phyloP scores from a whole-genome alignment of 2,329 filamentous ascomycete species.

The Colletotrichum plurivorum region DNA sequence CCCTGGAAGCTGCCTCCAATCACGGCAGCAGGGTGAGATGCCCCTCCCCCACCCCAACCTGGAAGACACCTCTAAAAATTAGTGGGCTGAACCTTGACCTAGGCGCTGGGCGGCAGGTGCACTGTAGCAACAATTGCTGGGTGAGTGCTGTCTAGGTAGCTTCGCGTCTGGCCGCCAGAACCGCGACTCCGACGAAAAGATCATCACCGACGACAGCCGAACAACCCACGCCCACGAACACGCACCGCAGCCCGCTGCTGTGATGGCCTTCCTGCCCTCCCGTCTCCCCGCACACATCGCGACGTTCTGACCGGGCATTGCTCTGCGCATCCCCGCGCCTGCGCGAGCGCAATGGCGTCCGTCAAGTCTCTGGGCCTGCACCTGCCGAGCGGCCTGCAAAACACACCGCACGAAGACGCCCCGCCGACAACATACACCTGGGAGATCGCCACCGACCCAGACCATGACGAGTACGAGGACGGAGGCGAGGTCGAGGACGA shows the following conservation, averaged over 20 bases:
- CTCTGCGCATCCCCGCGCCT: slow-evolving; percentile 16
- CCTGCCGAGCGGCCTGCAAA: slow-evolving; percentile 85
- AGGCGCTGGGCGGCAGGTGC: background rate
- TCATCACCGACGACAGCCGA: slow-evolving; percentile 12
- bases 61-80: slow-evolving; percentile 9
- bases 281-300: background rate
- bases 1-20: slow-evolving; percentile 19
- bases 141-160: background rate
- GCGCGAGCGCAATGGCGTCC: slow-evolving; percentile 78
- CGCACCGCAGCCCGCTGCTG: slow-evolving; percentile 14
- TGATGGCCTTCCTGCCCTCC: slow-evolving; percentile 21
- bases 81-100: slow-evolving; percentile 18
- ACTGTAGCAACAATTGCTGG: background rate
- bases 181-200: slow-evolving; percentile 32
- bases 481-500: slow-evolving; percentile 77
- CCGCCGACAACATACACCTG: slow-evolving; percentile 79
- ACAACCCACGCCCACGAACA: slow-evolving; percentile 1
- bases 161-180: slow-evolving; percentile 20
- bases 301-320: slow-evolving; percentile 5
- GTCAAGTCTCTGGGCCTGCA: slow-evolving; percentile 93
- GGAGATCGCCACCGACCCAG: slow-evolving; percentile 69
- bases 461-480: slow-evolving; percentile 50
- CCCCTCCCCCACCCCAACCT: slow-evolving; percentile 36
- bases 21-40: slow-evolving; percentile 20
- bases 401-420: slow-evolving; percentile 86